Evolutionary conservation across 345 rosid genomes (phyloP), one percentile per base, ranked within the genome.

Genomic region (Melaleuca alternifolia): DNA sequence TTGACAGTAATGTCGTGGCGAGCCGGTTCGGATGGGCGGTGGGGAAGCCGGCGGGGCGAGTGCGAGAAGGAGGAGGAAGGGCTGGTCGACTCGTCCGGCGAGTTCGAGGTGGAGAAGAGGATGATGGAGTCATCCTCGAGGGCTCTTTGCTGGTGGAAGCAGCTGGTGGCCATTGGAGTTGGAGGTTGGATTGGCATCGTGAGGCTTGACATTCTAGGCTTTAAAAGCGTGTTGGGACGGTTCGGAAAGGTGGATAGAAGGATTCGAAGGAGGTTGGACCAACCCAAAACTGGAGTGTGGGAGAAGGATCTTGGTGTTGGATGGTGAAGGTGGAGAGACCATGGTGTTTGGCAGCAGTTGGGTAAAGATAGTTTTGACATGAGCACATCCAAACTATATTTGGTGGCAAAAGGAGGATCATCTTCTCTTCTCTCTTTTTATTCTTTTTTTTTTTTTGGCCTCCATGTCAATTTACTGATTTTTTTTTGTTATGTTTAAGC

Each of bases 41-140:
- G 54, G 7, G 83, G 81, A 11, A 65, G 85, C 15, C 10, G 65
- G 26, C 92, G 91, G 10, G 88, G 91, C 1, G 94, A 92, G 84
- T 91, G 94, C 85, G 89, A 86, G 85, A 75, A 93, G 33, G 98
- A 95, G 86, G 98, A 93, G 87, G 97, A 93, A 52, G 92, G 91
- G 65, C 94, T 92, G 77, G 94, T 91, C 91, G 93, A 94, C 54
- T 91, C 94, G 20, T 87, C 94, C 4, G 93, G 95, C 26, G 97
- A 94, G 65, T 90, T 89, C 12, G 96, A 93, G 54, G 94, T 54
- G 30, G 98, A 95, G 94, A 94, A 97, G 85, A 96, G 97, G 26
- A 92, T 30, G 16, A 88, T 88, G 0, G 94, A 92, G 91, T 96
- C 99, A 15, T 96, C 95, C 87, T 93, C 97, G 7, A 83, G 83